Percentiles rank a stretch among this genome's conserved stretches.
Conservation (phyloP, 805 yeast species). For the Blastobotrys peoriensis region DNA sequence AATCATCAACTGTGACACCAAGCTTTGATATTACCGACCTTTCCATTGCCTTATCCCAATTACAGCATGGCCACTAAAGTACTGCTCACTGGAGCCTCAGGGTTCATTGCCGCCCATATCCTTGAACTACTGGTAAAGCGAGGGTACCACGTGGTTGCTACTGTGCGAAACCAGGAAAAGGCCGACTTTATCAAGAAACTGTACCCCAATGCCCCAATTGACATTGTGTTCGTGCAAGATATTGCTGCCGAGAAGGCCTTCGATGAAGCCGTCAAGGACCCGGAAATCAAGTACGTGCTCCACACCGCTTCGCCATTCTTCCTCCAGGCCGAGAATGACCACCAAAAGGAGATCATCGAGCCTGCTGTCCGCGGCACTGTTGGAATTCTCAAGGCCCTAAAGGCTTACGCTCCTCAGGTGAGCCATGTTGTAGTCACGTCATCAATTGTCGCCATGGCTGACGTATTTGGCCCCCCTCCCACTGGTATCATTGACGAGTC, state of each 20-base stretch:
- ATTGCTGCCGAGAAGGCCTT: conserved; percentile 39
- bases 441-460: conserved; percentile 37
- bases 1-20: no score
- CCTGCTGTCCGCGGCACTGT: conserved; percentile 44
- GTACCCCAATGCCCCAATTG: conserved; percentile 22
- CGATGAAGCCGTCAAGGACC: conserved; percentile 37
- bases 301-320: conserved; percentile 40
- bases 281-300: conserved; percentile 31
- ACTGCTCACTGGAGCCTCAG: conserved; percentile 21
- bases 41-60: no score
- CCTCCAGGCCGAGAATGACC: conserved; percentile 37
- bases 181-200: conserved; percentile 14
- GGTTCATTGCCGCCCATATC: conserved; percentile 20
- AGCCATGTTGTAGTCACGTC: conserved; percentile 41
- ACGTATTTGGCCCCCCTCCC: neutral
- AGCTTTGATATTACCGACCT: no score
- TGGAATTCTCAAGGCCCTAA: conserved; percentile 37
- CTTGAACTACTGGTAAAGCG: conserved; percentile 31
- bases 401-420: conserved; percentile 35
- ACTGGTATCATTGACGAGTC: conserved; percentile 25
- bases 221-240: conserved; percentile 28
- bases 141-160: conserved; percentile 41
- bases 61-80: conserved; percentile 7
- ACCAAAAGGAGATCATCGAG: conserved; percentile 34
- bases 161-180: conserved; percentile 41